Percentiles rank a stretch among this genome's conserved stretches.
These are phyloP conservation scores for Termitomyces sp. DNA, from an alignment of 768 basidiomycete genomes.

Conservation along the genomic window DNA sequence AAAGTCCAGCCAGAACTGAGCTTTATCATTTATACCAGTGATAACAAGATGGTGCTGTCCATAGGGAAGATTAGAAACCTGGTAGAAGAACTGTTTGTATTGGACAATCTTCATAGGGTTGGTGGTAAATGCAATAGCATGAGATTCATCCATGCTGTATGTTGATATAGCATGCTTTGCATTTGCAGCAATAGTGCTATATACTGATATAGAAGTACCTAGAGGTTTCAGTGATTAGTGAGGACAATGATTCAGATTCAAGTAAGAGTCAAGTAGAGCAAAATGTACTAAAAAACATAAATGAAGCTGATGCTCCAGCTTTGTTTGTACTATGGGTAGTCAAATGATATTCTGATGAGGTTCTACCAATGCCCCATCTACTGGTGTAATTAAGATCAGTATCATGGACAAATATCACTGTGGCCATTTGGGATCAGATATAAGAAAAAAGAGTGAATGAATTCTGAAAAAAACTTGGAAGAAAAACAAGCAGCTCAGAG, in stretches of 20 bases:
- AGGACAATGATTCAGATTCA: not conserved
- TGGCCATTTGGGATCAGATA: not conserved
- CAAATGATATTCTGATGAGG: not conserved
- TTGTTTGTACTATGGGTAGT: slow-evolving; percentile 11
- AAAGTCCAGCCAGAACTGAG: slow-evolving; percentile 13
- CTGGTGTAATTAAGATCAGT: slow-evolving; percentile 2
- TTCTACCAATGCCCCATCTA: slow-evolving; percentile 5
- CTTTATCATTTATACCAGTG: not conserved
- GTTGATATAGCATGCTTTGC: slow-evolving; percentile 2
- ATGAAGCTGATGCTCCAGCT: slow-evolving; percentile 18
- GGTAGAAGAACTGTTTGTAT: slow-evolving; percentile 9
- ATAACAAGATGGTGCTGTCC: slow-evolving; percentile 9
- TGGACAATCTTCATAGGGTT: not conserved
- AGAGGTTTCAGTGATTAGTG: not conserved
- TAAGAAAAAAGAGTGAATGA: not conserved
- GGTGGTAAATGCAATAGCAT: not conserved
- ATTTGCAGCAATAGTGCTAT: slow-evolving; percentile 8
- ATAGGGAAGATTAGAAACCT: not conserved
- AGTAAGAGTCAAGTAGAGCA: not conserved
- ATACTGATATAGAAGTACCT: slow-evolving; percentile 15
- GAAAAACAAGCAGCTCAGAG: not conserved
- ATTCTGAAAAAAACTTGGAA: not conserved
- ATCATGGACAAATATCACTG: slow-evolving; percentile 4
- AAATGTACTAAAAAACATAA: slow-evolving; percentile 16
- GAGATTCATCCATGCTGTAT: slow-evolving; percentile 12